These are phyloP conservation scores for Cystobasidium tubakii DNA, from an alignment of 768 basidiomycete species.

Conservation along the genomic window DNA sequence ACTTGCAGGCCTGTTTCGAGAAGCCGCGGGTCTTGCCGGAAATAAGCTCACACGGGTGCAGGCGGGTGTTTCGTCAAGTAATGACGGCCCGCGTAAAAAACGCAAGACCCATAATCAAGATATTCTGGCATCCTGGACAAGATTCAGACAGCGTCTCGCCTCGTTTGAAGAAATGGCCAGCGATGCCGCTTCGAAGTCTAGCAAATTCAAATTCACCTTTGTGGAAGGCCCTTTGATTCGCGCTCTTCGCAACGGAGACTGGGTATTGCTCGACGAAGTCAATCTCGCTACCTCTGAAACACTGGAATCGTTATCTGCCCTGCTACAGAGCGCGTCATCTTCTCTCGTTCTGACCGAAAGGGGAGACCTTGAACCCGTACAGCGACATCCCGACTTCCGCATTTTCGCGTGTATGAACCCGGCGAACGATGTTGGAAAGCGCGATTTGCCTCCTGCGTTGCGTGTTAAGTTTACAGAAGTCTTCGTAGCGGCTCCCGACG, in stretches of 20 bases:
- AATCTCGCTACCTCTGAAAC: conserved; percentile 92
- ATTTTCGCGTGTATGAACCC: conserved; percentile 99
- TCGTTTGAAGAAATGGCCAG: conserved; percentile 84
- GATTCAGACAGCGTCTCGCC: conserved; percentile 63
- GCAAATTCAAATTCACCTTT: conserved; percentile 87
- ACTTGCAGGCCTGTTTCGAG: conserved; percentile 67
- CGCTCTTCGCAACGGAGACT: conserved; percentile 79
- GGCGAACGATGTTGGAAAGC: conserved; percentile 96
- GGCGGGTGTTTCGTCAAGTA: not conserved
- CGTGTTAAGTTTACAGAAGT: conserved; percentile 90
- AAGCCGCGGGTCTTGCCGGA: conserved; percentile 57
- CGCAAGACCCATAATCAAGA: conserved; percentile 37
- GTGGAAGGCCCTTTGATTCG: conserved; percentile 93
- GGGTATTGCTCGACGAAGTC: conserved; percentile 93
- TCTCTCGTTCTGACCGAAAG: conserved; percentile 91
- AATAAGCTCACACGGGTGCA: conserved; percentile 54
- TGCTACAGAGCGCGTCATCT: conserved; percentile 74
- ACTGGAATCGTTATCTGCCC: conserved; percentile 79
- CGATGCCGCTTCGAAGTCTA: conserved; percentile 50
- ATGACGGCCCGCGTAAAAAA: conserved; percentile 44
- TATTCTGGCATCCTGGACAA: conserved; percentile 57
- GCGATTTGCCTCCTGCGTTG: conserved; percentile 85
- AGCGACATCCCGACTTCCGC: conserved; percentile 89
- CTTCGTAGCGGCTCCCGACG: conserved; percentile 87
- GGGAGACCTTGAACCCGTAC: conserved; percentile 79